Conservation (phyloP, 345 rosid genomes). For the Moricandia arvensis region DNA sequence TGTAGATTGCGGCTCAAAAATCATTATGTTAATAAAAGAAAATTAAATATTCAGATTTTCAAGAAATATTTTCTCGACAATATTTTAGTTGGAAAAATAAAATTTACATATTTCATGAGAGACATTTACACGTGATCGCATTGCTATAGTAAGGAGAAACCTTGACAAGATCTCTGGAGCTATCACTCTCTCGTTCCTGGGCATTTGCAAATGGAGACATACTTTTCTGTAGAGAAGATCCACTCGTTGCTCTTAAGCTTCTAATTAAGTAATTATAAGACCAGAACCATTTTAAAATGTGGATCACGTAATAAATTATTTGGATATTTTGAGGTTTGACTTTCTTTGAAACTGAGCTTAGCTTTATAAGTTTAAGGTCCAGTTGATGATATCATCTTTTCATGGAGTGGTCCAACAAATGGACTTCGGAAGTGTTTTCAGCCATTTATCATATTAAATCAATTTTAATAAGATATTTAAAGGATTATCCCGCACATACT, state of each 20-base stretch:
- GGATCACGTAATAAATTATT: background rate
- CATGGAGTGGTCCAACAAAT: too few relatives aligned
- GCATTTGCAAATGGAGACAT: background rate
- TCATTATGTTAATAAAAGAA: background rate
- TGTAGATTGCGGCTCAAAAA: background rate
- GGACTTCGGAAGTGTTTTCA: too few relatives aligned
- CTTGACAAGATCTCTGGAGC: background rate
- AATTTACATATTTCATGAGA: background rate
- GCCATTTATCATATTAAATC: too few relatives aligned
- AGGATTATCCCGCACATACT: too few relatives aligned
- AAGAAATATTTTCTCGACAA: background rate
- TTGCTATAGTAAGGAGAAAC: background rate
- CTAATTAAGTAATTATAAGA: background rate
- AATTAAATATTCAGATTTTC: background rate
- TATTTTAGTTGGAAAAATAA: background rate
- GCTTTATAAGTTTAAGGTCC: too few relatives aligned
- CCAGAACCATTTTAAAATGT: background rate
- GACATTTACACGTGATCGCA: background rate
- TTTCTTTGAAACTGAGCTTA: too few relatives aligned
- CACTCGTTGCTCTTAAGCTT: background rate
- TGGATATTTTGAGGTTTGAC: too few relatives aligned
- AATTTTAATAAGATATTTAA: too few relatives aligned
- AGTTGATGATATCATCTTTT: too few relatives aligned
- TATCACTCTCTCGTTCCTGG: background rate
- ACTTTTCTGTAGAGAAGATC: background rate